Evolutionary conservation across 1,284 basidiomycete species (phyloP).

Genomic region (Rhodotorula glutinis): DNA sequence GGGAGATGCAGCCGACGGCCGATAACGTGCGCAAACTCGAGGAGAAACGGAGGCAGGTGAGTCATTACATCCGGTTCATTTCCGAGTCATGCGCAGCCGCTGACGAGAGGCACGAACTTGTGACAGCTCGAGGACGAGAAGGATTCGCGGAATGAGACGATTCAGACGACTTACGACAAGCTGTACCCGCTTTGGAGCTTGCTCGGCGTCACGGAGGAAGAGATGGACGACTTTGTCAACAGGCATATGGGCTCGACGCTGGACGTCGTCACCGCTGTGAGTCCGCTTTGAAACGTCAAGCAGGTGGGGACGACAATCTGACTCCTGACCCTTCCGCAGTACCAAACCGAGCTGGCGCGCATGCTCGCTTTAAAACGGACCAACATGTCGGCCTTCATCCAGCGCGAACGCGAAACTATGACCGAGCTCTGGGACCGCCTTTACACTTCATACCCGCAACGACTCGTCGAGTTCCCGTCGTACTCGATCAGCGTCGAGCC

Average conservation of each 20-base stretch:
- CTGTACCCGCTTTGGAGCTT: conserved; percentile 75
- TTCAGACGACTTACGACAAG: conserved; percentile 81
- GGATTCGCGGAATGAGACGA: conserved; percentile 64
- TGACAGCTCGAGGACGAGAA: conserved; percentile 62
- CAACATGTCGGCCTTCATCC: conserved; percentile 80
- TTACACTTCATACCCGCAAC: conserved; percentile 77
- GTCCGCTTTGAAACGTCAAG: conserved; percentile 17
- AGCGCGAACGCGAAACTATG: conserved; percentile 78
- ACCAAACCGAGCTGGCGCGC: conserved; percentile 83
- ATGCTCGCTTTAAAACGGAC: conserved; percentile 86
- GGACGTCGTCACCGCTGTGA: conserved; percentile 60
- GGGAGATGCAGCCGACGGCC: conserved; percentile 47
- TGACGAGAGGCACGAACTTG: background rate
- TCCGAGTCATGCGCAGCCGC: no score
- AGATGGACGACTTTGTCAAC: conserved; percentile 79
- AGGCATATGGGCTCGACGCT: conserved; percentile 71
- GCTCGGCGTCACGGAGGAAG: conserved; percentile 65
- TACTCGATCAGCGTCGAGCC: conserved; percentile 31
- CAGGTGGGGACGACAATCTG: background rate
- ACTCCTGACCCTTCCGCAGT: conserved; percentile 49
- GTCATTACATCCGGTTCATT: no score
- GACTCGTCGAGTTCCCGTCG: conserved; percentile 49
- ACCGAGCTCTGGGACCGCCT: conserved; percentile 77
- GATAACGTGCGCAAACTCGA: conserved; percentile 61
- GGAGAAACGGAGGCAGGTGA: conserved; percentile 59